These are phyloP conservation scores for Phytophthora europaea DNA, from an alignment of 352 stramenopile genomes.

Conservation along the genomic window DNA sequence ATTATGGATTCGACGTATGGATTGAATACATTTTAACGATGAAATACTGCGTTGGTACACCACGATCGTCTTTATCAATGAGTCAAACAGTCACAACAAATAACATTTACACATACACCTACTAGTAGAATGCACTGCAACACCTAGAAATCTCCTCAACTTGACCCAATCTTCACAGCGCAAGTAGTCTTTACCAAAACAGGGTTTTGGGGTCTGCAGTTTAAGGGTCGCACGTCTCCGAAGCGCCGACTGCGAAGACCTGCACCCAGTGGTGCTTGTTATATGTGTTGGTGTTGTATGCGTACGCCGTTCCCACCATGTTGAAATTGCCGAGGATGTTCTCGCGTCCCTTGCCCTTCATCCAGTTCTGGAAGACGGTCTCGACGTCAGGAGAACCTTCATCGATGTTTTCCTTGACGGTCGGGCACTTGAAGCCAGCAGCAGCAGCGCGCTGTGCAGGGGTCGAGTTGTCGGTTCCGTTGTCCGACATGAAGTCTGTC, in stretches of 20 bases:
- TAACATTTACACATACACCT: background rate
- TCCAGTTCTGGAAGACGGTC: conserved; percentile 42
- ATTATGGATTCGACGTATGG: background rate
- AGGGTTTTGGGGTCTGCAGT: background rate
- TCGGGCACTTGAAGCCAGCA: conserved; percentile 54
- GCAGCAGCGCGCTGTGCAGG: conserved; percentile 38
- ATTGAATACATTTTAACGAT: background rate
- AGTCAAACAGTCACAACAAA: background rate
- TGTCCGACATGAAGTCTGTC: conserved; percentile 55
- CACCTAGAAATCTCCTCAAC: background rate
- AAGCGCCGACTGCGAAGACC: conserved; percentile 42
- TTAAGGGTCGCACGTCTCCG: conserved; percentile 36
- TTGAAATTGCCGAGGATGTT: conserved; percentile 38
- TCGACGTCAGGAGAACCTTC: conserved; percentile 31
- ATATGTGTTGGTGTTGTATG: conserved; percentile 26
- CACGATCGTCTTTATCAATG: no score
- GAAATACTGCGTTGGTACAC: background rate
- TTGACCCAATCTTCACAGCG: background rate
- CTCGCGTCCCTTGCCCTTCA: conserved; percentile 26
- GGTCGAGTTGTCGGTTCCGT: conserved; percentile 44
- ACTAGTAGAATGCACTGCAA: background rate
- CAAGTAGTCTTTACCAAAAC: background rate
- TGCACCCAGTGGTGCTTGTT: conserved; percentile 64
- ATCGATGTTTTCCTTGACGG: conserved; percentile 41
- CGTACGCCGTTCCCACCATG: conserved; percentile 43